A percentile compares a stretch with the other conserved stretches of the same genome.
Evolutionary conservation across 2,329 filamentous ascomycete genomes (phyloP).

Genomic region (Daldinia sp.): DNA sequence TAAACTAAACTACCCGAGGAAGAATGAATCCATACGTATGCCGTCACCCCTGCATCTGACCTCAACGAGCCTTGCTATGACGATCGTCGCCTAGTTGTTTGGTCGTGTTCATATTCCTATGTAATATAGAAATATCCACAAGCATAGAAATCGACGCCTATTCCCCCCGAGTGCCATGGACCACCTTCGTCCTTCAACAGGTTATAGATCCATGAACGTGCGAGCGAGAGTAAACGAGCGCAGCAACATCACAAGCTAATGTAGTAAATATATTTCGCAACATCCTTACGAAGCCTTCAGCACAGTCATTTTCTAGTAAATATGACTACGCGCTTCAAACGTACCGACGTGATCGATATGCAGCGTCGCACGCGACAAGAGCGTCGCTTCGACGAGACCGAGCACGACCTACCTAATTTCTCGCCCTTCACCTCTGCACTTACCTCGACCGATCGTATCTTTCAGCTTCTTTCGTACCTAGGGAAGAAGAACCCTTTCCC

Average conservation of each 20-base stretch:
- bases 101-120: too few relatives aligned
- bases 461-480: slow-evolving; percentile 59
- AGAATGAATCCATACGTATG: not conserved
- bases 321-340: slow-evolving; percentile 36
- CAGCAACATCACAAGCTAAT: slow-evolving; percentile 31
- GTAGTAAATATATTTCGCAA: slow-evolving; percentile 21
- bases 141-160: slow-evolving; percentile 23
- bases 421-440: slow-evolving; percentile 39
- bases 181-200: not conserved
- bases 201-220: slow-evolving; percentile 8
- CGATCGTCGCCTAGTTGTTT: not conserved
- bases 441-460: slow-evolving; percentile 41
- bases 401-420: slow-evolving; percentile 55
- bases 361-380: slow-evolving; percentile 59
- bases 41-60: not conserved
- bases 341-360: slow-evolving; percentile 51
- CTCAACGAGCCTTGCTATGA: not conserved
- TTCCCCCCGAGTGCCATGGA: not conserved
- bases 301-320: slow-evolving; percentile 7
- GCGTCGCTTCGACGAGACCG: slow-evolving; percentile 59
- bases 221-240: too few relatives aligned
- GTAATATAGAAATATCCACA: not conserved
- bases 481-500: slow-evolving; percentile 65
- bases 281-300: not conserved
- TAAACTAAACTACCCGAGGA: not conserved